Percentiles rank a stretch among this genome's conserved stretches.
Evolutionary conservation across 352 stramenopile genomes (phyloP).

Genomic region (Phytophthora rubi): DNA sequence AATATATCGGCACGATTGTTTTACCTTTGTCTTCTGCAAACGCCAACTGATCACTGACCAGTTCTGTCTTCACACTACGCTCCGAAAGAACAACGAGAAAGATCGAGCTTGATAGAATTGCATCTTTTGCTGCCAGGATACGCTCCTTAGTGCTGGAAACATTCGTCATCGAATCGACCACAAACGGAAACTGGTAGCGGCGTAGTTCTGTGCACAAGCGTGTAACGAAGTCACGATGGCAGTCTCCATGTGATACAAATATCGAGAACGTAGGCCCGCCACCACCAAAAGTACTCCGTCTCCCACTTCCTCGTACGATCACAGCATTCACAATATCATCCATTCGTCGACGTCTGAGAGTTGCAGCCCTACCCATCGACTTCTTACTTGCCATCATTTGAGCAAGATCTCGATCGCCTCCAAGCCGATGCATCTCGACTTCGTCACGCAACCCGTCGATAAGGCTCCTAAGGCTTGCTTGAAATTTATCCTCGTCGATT

Average conservation of each 20-base stretch:
- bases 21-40: constrained; percentile 87
- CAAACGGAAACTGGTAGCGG: constrained; percentile 52
- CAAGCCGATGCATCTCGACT: constrained; percentile 70
- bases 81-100: constrained; percentile 82
- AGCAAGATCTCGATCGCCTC: constrained; percentile 31
- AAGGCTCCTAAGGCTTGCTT: constrained; percentile 63
- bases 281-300: constrained; percentile 23
- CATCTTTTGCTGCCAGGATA: constrained; percentile 79
- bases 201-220: constrained; percentile 60
- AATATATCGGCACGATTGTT: constrained; percentile 77
- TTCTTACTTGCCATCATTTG: constrained; percentile 18
- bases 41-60: constrained; percentile 84
- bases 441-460: constrained; percentile 80
- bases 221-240: constrained; percentile 71
- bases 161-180: constrained; percentile 72
- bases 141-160: constrained; percentile 80
- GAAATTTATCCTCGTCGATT: constrained; percentile 75
- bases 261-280: constrained; percentile 52
- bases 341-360: constrained; percentile 31
- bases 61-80: constrained; percentile 77
- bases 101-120: constrained; percentile 71
- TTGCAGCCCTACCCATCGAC: constrained; percentile 28
- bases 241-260: constrained; percentile 82
- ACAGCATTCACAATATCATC: constrained; percentile 71
- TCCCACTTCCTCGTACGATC: constrained; percentile 42